Evolutionary conservation across 139 green algal species (phyloP).

Genomic region (Chara braunii): DNA sequence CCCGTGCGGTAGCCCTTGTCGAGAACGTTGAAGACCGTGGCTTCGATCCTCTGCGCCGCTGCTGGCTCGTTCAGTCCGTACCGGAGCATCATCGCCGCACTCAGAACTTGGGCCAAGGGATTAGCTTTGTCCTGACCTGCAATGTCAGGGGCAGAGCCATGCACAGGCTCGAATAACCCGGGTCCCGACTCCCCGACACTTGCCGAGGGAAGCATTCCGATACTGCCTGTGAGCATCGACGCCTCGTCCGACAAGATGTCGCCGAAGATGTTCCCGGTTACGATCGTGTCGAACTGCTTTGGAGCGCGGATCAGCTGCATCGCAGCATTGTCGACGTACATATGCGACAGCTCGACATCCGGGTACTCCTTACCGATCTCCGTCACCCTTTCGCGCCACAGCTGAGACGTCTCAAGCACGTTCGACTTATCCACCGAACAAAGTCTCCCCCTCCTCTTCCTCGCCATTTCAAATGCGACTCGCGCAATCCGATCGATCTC

Average conservation of each 20-base stretch:
- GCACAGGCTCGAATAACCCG: conserved; percentile 90
- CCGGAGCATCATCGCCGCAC: conserved; percentile 93
- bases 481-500: conserved; percentile 84
- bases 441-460: conserved; percentile 64
- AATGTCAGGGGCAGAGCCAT: conserved; percentile 93
- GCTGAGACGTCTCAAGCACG: conserved; percentile 72
- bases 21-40: conserved; percentile 69
- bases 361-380: conserved; percentile 87
- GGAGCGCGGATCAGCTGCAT: conserved; percentile 86
- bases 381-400: conserved; percentile 50
- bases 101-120: conserved; percentile 60
- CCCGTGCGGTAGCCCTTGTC: conserved; percentile 79
- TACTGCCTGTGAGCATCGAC: conserved; percentile 85
- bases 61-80: conserved; percentile 78
- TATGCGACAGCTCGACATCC: conserved; percentile 92
- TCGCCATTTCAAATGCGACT: conserved; percentile 82
- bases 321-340: conserved; percentile 98
- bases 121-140: conserved; percentile 51
- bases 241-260: conserved; percentile 97
- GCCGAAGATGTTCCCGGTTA: conserved; percentile 98
- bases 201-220: conserved; percentile 94
- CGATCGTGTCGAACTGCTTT: conserved; percentile 82
- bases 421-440: conserved; percentile 93
- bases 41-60: conserved; percentile 67
- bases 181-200: conserved; percentile 68